These are phyloP conservation scores for Ceratocystis huliohia DNA, from an alignment of 2,329 filamentous ascomycete species.

Conservation along the genomic window DNA sequence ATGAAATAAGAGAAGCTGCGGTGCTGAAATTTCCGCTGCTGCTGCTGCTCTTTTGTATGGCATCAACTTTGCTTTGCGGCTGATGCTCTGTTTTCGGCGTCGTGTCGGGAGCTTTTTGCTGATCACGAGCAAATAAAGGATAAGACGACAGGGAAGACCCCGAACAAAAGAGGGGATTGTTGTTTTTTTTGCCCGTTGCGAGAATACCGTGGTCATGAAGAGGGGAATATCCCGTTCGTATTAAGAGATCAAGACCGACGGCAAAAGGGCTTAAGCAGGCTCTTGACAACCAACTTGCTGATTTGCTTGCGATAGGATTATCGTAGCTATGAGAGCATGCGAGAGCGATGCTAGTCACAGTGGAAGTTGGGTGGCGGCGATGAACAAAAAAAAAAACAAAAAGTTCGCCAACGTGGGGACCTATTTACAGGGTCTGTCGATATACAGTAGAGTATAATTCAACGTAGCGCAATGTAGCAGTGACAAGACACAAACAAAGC, in stretches of 20 bases:
- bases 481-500: background rate
- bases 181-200: background rate
- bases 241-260: background rate
- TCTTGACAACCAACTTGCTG: background rate
- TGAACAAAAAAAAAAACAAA: background rate
- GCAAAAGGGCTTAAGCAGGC: too few species aligned
- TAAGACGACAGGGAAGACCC: background rate
- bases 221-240: background rate
- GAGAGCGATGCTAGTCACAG: background rate
- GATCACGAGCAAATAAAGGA: background rate
- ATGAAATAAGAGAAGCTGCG: background rate
- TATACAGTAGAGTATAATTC: background rate
- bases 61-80: background rate
- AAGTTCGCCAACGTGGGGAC: background rate
- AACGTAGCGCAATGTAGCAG: background rate
- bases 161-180: background rate
- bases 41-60: background rate
- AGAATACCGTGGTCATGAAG: background rate
- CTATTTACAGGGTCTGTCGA: background rate
- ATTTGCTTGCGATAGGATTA: background rate
- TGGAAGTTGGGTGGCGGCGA: background rate
- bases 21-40: background rate
- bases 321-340: background rate
- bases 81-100: background rate
- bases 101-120: background rate